phyloP scores from a whole-genome alignment of 805 yeast species.

The Wickerhamomyces chambardii region DNA sequence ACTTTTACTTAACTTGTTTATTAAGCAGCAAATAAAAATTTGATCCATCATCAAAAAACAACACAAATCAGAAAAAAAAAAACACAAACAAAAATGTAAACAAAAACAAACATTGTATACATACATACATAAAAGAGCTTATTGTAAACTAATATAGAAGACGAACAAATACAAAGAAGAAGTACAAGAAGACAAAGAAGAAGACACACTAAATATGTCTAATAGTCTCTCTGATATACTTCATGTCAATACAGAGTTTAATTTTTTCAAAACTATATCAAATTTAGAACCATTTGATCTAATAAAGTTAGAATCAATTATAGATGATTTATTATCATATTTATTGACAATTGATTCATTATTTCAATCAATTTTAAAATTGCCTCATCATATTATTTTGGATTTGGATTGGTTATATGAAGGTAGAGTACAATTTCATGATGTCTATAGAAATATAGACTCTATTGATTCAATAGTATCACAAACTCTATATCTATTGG shows the following conservation, averaged over 20 bases:
- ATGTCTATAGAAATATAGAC: conserved; percentile 20
- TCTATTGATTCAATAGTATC: conserved; percentile 25
- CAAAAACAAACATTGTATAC: too few relatives aligned
- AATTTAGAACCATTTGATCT: conserved; percentile 17
- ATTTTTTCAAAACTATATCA: conserved; percentile 14
- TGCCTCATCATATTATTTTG: not conserved
- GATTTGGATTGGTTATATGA: conserved; percentile 24
- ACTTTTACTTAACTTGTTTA: too few relatives aligned
- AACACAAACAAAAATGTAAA: too few relatives aligned
- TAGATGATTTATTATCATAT: conserved; percentile 14
- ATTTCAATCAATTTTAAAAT: conserved; percentile 3
- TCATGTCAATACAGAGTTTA: conserved; percentile 13
- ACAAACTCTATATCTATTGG: conserved; percentile 26
- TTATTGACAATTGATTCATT: conserved; percentile 8
- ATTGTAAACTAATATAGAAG: too few relatives aligned
- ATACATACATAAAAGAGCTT: too few relatives aligned
- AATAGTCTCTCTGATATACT: conserved; percentile 14
- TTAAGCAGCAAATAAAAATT: too few relatives aligned
- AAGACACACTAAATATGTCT: too few relatives aligned
- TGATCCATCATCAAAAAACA: too few relatives aligned
- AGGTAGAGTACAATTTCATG: conserved; percentile 22
- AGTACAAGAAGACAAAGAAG: too few relatives aligned
- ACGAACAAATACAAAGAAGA: too few relatives aligned
- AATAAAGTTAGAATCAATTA: conserved; percentile 7
- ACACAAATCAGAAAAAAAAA: too few relatives aligned